phyloP scores from a whole-genome alignment of 2,329 filamentous ascomycete genomes.

The Fusarium agapanthi region DNA sequence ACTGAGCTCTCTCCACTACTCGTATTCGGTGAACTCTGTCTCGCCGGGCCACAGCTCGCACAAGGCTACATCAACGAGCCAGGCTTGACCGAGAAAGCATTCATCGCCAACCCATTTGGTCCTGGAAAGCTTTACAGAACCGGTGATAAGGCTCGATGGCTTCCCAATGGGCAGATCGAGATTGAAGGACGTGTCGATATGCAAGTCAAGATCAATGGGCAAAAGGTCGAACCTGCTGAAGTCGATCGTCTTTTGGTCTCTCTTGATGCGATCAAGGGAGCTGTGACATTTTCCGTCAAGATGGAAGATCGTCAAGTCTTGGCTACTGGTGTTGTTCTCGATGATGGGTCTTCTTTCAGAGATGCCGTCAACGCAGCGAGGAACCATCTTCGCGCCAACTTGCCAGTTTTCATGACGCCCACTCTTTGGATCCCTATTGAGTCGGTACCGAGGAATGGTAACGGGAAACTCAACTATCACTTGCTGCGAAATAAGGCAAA shows the following conservation, averaged over 20 bases:
- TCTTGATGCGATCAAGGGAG: not conserved
- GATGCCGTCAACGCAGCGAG: not conserved
- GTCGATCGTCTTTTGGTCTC: not conserved
- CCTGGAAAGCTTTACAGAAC: constrained; percentile 29
- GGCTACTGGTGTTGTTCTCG: not conserved
- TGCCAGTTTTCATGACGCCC: constrained; percentile 41
- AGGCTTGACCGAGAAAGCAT: constrained; percentile 12
- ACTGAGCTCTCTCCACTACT: constrained; percentile 11
- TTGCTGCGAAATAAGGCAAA: not conserved
- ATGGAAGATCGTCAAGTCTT: not conserved
- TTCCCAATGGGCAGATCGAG: constrained; percentile 24
- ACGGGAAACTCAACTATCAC: constrained; percentile 38
- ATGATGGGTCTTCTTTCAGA: not conserved
- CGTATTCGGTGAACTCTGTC: constrained; percentile 30
- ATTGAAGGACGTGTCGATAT: constrained; percentile 35
- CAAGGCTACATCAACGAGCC: constrained; percentile 28
- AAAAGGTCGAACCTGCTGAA: constrained; percentile 26
- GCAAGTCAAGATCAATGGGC: constrained; percentile 39
- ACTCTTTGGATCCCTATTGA: constrained; percentile 33
- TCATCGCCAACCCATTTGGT: constrained; percentile 20
- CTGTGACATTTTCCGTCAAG: constrained; percentile 7
- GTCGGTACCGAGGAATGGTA: constrained; percentile 34
- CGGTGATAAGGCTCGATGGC: constrained; percentile 30
- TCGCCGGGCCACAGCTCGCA: constrained; percentile 26
- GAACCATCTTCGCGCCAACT: not conserved